These are phyloP conservation scores for Lepiota venenata DNA, from an alignment of 768 basidiomycete genomes.

Conservation along the genomic window DNA sequence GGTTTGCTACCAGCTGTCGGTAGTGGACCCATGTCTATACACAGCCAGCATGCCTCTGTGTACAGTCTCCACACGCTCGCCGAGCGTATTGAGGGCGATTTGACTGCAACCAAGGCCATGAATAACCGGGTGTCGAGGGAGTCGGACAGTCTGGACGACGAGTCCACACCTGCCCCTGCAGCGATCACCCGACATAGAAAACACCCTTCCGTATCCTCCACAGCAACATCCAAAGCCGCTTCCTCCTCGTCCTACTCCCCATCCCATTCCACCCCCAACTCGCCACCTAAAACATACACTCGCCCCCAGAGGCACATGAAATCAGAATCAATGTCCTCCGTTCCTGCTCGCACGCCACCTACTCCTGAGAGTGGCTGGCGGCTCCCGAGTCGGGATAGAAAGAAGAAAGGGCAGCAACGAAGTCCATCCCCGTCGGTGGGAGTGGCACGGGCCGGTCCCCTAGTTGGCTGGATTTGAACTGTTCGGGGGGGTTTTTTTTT, in stretches of 20 bases:
- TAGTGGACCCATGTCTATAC: constrained; percentile 24
- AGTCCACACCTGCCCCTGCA: background rate
- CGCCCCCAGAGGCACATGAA: constrained; percentile 6
- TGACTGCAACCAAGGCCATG: background rate
- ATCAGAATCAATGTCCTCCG: background rate
- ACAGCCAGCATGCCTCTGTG: constrained; percentile 52
- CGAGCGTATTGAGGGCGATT: constrained; percentile 43
- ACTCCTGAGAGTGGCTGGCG: background rate
- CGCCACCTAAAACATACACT: constrained; percentile 1
- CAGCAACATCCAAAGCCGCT: background rate
- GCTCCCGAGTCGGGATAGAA: background rate
- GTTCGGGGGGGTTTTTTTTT: too few species aligned
- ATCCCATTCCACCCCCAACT: background rate
- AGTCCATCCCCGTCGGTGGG: background rate
- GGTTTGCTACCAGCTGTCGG: background rate
- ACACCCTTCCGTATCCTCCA: background rate
- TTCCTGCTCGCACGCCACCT: background rate
- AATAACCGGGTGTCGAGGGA: background rate
- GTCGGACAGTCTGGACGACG: constrained; percentile 7
- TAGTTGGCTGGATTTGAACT: constrained; percentile 23
- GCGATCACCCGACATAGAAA: background rate
- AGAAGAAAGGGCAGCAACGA: background rate
- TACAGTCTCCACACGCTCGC: constrained; percentile 60
- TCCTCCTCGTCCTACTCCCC: constrained; percentile 1
- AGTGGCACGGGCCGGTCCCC: constrained; percentile 3